Conservation (phyloP, 441 rosid species). For the Pelargonium citronellum region DNA sequence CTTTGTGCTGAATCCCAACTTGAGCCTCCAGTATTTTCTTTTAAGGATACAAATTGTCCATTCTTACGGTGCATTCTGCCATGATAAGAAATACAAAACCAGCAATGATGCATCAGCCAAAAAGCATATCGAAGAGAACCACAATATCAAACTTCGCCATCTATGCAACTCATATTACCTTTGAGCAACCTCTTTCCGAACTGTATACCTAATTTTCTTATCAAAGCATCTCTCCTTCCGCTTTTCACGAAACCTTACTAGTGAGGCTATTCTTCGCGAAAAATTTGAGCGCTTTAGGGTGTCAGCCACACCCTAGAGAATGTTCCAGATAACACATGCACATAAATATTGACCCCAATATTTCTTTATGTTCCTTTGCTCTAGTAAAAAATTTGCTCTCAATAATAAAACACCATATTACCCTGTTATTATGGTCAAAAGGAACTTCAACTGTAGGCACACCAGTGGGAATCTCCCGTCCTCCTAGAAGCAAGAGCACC, state of each 20-base stretch:
- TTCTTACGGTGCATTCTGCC: constrained; percentile 72
- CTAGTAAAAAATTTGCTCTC: not conserved
- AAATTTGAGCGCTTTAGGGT: constrained; percentile 49
- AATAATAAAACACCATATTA: constrained; percentile 23
- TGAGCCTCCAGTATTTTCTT: constrained; percentile 45
- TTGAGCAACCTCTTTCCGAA: constrained; percentile 71
- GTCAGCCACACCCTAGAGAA: constrained; percentile 41
- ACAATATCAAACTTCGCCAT: not conserved
- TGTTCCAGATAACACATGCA: constrained; percentile 19
- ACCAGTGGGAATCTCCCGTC: constrained; percentile 44
- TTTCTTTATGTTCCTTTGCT: not conserved
- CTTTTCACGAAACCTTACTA: constrained; percentile 73
- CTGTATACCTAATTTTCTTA: constrained; percentile 70
- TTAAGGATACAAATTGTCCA: constrained; percentile 69
- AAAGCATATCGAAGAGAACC: not conserved
- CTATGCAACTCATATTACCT: constrained; percentile 34
- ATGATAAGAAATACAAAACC: constrained; percentile 12
- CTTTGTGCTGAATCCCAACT: constrained; percentile 44
- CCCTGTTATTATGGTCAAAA: constrained; percentile 45
- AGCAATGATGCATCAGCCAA: not conserved
- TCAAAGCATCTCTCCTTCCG: constrained; percentile 76
- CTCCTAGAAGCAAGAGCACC: constrained; percentile 63
- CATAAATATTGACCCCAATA: constrained; percentile 7
- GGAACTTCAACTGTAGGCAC: constrained; percentile 47
- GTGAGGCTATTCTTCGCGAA: constrained; percentile 62